Percentiles rank a stretch among this genome's conserved stretches.
phyloP scores from a whole-genome alignment of 1,139 yeast species.

The Debaryomyces fabryi region DNA sequence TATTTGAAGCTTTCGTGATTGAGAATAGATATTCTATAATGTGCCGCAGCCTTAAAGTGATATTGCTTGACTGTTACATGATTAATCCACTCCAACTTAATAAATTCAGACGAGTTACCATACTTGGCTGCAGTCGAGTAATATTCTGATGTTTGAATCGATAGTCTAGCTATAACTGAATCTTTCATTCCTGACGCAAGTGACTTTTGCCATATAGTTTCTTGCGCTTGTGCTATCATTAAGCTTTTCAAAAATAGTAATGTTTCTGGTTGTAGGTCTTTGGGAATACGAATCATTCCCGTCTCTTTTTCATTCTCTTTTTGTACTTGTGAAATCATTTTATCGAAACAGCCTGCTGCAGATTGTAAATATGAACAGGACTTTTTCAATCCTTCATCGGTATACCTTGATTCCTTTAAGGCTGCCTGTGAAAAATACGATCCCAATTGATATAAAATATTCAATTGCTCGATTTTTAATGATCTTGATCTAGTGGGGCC shows the following conservation, averaged over 20 bases:
- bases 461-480: slow-evolving; percentile 58
- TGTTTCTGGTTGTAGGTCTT: slow-evolving; percentile 32
- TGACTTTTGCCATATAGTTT: slow-evolving; percentile 80
- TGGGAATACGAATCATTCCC: background rate
- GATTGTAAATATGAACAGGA: slow-evolving; percentile 67
- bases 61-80: slow-evolving; percentile 57
- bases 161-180: slow-evolving; percentile 61
- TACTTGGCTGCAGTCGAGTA: slow-evolving; percentile 51
- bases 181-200: slow-evolving; percentile 58
- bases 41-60: slow-evolving; percentile 74
- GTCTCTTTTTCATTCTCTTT: slow-evolving; percentile 7
- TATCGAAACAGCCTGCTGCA: slow-evolving; percentile 70
- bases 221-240: slow-evolving; percentile 87
- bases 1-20: slow-evolving; percentile 54
- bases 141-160: slow-evolving; percentile 61
- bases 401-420: slow-evolving; percentile 39
- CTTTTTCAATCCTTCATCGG: slow-evolving; percentile 59
- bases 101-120: slow-evolving; percentile 52
- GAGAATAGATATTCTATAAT: slow-evolving; percentile 58
- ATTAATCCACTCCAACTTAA: slow-evolving; percentile 65
- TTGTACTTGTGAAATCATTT: slow-evolving; percentile 26
- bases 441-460: slow-evolving; percentile 70
- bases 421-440: slow-evolving; percentile 64
- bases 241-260: slow-evolving; percentile 37
- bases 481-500: slow-evolving; percentile 47